phyloP scores from a whole-genome alignment of 257 asterid genomes.

The Solanum chiquidenum region DNA sequence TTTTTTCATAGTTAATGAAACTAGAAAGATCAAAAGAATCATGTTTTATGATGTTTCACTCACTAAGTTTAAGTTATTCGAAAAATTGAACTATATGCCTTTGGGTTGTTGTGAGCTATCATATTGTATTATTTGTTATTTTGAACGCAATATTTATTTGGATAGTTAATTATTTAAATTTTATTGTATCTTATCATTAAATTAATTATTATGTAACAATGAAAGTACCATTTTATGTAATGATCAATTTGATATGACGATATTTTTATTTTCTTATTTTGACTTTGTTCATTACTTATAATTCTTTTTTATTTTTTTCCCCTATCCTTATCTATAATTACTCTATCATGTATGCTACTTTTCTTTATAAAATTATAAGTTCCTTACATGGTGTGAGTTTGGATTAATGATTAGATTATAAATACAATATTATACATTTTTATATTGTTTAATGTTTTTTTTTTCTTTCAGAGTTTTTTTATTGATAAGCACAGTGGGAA shows the following conservation, averaged over 20 bases:
- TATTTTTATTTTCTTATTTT: no score
- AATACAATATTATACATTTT: neutral
- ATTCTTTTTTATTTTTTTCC: no score
- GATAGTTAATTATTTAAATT: no score
- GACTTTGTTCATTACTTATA: neutral
- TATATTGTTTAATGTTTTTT: neutral
- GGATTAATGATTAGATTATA: neutral
- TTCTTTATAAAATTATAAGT: neutral
- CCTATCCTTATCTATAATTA: neutral
- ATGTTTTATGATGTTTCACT: neutral
- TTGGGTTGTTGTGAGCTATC: neutral
- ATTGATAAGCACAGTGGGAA: constrained; percentile 19
- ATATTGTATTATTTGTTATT: neutral
- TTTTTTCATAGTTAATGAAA: neutral
- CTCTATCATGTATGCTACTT: neutral
- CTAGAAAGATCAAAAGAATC: neutral
- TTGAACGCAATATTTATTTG: neutral
- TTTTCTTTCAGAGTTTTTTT: constrained; percentile 17
- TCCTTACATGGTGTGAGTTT: neutral
- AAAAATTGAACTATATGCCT: neutral
- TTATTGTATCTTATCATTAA: no score
- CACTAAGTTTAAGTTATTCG: neutral
- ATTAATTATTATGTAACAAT: no score
- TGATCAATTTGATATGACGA: neutral
- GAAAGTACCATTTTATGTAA: neutral